These are phyloP conservation scores for Aspergillus glaucus DNA, from an alignment of 2,329 filamentous ascomycete genomes.

Conservation along the genomic window DNA sequence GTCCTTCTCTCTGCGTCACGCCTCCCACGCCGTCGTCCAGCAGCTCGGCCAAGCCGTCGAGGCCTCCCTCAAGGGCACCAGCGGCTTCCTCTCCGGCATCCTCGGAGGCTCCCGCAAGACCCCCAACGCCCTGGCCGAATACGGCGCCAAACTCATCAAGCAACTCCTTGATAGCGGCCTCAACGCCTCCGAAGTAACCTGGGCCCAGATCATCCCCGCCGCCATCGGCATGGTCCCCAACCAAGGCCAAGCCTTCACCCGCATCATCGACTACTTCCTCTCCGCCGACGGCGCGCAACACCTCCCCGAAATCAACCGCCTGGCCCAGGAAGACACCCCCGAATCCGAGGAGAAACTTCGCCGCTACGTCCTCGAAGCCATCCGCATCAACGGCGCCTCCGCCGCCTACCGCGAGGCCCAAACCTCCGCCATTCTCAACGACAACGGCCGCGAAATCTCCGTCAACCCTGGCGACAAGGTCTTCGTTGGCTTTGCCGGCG, in stretches of 20 bases:
- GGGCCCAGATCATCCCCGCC: slow-evolving; percentile 63
- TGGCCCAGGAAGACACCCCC: slow-evolving; percentile 51
- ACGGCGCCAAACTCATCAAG: slow-evolving; percentile 61
- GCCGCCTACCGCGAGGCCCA: slow-evolving; percentile 55
- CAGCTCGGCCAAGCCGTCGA: slow-evolving; percentile 59
- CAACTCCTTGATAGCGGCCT: slow-evolving; percentile 59
- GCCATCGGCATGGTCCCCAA: slow-evolving; percentile 62
- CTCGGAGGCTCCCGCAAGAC: slow-evolving; percentile 45
- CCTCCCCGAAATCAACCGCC: slow-evolving; percentile 54
- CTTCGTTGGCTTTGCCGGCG: slow-evolving; percentile 56
- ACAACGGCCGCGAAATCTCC: slow-evolving; percentile 43
- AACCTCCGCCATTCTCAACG: slow-evolving; percentile 44
- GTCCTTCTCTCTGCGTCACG: slow-evolving; percentile 58
- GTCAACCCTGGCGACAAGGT: slow-evolving; percentile 55
- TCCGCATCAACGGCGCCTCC: slow-evolving; percentile 60
- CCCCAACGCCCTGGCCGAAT: slow-evolving; percentile 53
- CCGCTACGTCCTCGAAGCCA: slow-evolving; percentile 65
- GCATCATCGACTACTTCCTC: slow-evolving; percentile 68
- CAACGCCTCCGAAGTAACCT: slow-evolving; percentile 60
- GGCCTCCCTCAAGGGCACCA: slow-evolving; percentile 57
- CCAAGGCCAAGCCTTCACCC: slow-evolving; percentile 66
- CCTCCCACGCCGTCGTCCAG: slow-evolving; percentile 50
- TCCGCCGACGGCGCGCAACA: slow-evolving; percentile 50
- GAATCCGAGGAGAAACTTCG: slow-evolving; percentile 59
- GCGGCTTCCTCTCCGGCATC: slow-evolving; percentile 49